These are phyloP conservation scores for Neofusicoccum laricinum DNA, from an alignment of 2,329 filamentous ascomycete genomes.

Conservation along the genomic window DNA sequence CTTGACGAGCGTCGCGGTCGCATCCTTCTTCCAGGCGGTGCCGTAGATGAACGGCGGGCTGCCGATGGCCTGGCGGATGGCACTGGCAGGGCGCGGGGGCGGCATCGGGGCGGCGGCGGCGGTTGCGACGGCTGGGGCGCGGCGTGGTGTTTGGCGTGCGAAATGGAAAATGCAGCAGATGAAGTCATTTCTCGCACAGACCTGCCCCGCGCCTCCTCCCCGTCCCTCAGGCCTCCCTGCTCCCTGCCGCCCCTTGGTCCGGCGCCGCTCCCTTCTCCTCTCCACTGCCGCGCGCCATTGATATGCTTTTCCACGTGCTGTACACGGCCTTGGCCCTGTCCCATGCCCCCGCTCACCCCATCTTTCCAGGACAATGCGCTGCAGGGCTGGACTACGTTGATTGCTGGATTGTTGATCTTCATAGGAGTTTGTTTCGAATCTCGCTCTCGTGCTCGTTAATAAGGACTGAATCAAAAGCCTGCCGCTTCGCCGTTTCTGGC, in stretches of 20 bases:
- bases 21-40: slow-evolving; percentile 80
- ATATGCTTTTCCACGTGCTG: not conserved
- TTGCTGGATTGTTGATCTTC: slow-evolving; percentile 10
- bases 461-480: not conserved
- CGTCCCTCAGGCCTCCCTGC: not conserved
- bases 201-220: not conserved
- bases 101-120: not conserved
- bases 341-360: not conserved
- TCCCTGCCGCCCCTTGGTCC: not conserved
- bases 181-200: slow-evolving; percentile 10
- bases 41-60: slow-evolving; percentile 64
- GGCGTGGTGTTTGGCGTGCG: not conserved
- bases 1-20: slow-evolving; percentile 65
- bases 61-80: slow-evolving; percentile 5
- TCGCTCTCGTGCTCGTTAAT: slow-evolving; percentile 8
- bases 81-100: not conserved
- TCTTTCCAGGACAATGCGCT: not conserved
- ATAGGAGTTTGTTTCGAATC: slow-evolving; percentile 12
- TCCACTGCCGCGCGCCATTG: slow-evolving; percentile 1
- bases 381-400: not conserved
- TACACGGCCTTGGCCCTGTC: not conserved
- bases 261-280: not conserved
- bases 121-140: not conserved
- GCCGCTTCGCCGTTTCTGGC: not conserved
- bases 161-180: not conserved